These are phyloP conservation scores for Lactarius quietus DNA, from an alignment of 768 basidiomycete species.

Conservation along the genomic window DNA sequence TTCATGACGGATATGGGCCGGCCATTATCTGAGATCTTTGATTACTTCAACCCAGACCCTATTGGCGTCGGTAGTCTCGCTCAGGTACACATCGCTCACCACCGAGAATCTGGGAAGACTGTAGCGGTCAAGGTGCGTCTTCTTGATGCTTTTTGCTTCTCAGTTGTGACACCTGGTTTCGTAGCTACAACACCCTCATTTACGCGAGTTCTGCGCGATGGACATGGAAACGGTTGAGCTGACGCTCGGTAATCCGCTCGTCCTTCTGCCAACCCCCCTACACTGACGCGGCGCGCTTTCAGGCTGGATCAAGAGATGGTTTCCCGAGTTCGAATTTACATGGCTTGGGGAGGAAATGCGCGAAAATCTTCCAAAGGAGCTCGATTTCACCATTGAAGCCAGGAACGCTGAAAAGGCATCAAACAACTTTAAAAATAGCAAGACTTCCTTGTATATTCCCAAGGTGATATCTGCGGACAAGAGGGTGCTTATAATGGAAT, in stretches of 20 bases:
- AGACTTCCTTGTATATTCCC: slow-evolving; percentile 85
- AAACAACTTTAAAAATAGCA: slow-evolving; percentile 64
- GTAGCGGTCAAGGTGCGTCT: slow-evolving; percentile 81
- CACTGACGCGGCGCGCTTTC: slow-evolving; percentile 8
- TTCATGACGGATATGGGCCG: slow-evolving; percentile 77
- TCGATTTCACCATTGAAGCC: slow-evolving; percentile 93
- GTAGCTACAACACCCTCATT: slow-evolving; percentile 86
- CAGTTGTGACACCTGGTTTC: slow-evolving; percentile 19
- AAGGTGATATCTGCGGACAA: slow-evolving; percentile 75
- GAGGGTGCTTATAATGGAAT: slow-evolving; percentile 93
- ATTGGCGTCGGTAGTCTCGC: slow-evolving; percentile 96
- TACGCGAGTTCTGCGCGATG: slow-evolving; percentile 87
- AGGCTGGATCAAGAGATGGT: slow-evolving; percentile 89
- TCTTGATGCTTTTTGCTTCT: neutral
- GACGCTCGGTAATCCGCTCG: slow-evolving; percentile 49
- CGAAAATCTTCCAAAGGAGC: slow-evolving; percentile 84
- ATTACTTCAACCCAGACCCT: slow-evolving; percentile 79
- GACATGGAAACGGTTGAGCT: slow-evolving; percentile 86
- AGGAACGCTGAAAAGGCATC: slow-evolving; percentile 70
- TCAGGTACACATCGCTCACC: slow-evolving; percentile 86
- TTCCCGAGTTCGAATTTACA: slow-evolving; percentile 91
- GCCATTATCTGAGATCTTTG: slow-evolving; percentile 71
- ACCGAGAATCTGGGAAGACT: slow-evolving; percentile 62
- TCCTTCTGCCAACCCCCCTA: neutral
- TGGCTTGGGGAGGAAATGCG: slow-evolving; percentile 97